phyloP scores from a whole-genome alignment of 768 basidiomycete genomes.

The Pulveroboletus sp. region DNA sequence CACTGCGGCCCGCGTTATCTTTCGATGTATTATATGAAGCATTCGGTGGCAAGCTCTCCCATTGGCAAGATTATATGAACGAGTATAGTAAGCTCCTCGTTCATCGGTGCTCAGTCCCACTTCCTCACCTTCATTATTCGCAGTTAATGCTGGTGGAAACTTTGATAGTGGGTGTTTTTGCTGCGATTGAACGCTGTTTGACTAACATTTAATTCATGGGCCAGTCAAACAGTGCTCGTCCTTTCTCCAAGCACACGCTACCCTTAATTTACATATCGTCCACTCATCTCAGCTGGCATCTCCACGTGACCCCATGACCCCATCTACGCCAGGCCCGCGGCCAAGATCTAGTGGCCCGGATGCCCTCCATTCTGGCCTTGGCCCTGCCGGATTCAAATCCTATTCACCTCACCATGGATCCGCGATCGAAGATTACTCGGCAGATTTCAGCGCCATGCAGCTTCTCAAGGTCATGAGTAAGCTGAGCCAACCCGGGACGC shows the following conservation, averaged over 20 bases:
- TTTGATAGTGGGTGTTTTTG: constrained; percentile 53
- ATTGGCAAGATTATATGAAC: constrained; percentile 78
- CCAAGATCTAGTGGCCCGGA: constrained; percentile 39
- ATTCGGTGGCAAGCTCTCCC: constrained; percentile 82
- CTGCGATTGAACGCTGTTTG: neutral
- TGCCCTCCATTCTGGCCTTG: constrained; percentile 56
- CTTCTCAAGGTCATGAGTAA: constrained; percentile 80
- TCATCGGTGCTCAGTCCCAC: neutral
- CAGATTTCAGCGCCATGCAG: constrained; percentile 77
- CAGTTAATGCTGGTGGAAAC: constrained; percentile 74
- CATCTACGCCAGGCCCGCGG: constrained; percentile 31
- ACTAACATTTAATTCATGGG: constrained; percentile 1
- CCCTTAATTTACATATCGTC: constrained; percentile 85
- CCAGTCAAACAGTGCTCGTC: constrained; percentile 77
- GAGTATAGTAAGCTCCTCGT: constrained; percentile 53
- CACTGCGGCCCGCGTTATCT: constrained; percentile 49
- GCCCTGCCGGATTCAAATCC: constrained; percentile 63
- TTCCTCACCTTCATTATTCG: constrained; percentile 7
- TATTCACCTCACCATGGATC: constrained; percentile 34
- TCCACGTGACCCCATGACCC: constrained; percentile 32
- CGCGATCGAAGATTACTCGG: constrained; percentile 46
- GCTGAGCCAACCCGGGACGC: constrained; percentile 60
- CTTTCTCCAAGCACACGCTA: constrained; percentile 81
- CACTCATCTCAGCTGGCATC: constrained; percentile 67
- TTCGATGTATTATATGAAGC: constrained; percentile 77